Evolutionary conservation across 2,329 filamentous ascomycete genomes (phyloP).

Genomic region (Colletotrichum sp.): DNA sequence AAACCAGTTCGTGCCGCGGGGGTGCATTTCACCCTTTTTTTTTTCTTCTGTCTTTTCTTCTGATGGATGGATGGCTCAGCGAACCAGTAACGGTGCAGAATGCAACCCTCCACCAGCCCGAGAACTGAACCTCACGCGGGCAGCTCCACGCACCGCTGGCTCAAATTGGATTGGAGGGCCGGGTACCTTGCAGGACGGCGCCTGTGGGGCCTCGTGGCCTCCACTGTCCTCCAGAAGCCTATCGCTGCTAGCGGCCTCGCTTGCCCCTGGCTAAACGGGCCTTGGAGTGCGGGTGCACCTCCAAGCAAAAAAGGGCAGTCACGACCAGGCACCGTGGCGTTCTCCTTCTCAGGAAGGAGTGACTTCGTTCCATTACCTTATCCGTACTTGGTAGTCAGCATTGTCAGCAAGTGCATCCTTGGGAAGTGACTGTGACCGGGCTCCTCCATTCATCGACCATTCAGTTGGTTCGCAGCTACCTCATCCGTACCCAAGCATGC

Average conservation of each 20-base stretch:
- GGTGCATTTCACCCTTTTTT: neutral
- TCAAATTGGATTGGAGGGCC: constrained; percentile 11
- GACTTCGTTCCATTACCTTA: neutral
- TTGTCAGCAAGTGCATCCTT: neutral
- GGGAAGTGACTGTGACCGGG: neutral
- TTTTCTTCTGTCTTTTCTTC: neutral
- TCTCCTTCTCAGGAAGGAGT: neutral
- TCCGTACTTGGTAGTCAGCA: neutral
- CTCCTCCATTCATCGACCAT: neutral
- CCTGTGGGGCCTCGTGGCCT: constrained; percentile 5
- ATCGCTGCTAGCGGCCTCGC: constrained; percentile 10
- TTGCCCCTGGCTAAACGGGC: constrained; percentile 3
- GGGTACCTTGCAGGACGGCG: constrained; percentile 17
- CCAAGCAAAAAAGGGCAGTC: neutral
- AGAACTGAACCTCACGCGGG: neutral
- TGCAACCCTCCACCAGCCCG: neutral
- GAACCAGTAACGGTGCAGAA: neutral
- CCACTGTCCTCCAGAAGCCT: constrained; percentile 17
- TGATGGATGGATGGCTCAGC: neutral
- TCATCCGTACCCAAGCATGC: neutral
- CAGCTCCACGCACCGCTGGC: neutral
- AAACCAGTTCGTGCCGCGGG: constrained; percentile 11
- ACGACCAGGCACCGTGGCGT: neutral
- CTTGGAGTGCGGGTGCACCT: neutral
- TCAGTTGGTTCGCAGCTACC: neutral